phyloP scores from a whole-genome alignment of 345 rosid genomes.

The Heritiera fomes region DNA sequence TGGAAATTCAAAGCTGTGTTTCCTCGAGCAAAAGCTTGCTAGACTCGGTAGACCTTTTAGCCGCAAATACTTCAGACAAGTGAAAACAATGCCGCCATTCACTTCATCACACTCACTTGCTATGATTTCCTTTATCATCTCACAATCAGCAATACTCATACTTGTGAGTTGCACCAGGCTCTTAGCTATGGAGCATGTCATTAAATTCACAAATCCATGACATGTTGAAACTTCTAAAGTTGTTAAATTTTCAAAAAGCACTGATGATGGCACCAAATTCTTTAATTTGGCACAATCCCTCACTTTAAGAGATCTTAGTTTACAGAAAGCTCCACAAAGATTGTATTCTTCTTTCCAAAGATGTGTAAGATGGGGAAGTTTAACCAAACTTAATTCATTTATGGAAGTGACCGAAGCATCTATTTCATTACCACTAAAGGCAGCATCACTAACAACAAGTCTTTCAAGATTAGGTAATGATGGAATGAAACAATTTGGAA shows the following conservation, averaged over 20 bases:
- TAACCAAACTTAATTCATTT: too few species aligned
- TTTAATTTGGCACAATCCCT: too few species aligned
- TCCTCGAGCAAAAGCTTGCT: not conserved
- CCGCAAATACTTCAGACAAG: not conserved
- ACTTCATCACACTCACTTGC: not conserved
- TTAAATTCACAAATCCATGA: not conserved
- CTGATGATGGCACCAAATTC: not conserved
- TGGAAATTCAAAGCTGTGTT: not conserved
- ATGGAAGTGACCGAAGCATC: too few species aligned
- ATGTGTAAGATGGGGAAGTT: too few species aligned
- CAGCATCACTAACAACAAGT: too few species aligned
- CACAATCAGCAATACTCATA: conserved; percentile 18
- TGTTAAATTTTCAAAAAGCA: conserved; percentile 14
- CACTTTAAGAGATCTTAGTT: too few species aligned
- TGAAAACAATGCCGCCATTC: not conserved
- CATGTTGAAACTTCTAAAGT: conserved; percentile 1
- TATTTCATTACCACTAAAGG: too few species aligned
- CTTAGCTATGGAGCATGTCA: conserved; percentile 14
- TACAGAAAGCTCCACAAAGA: too few species aligned
- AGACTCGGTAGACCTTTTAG: not conserved
- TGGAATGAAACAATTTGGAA: too few species aligned
- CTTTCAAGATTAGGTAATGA: too few species aligned
- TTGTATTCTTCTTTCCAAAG: too few species aligned
- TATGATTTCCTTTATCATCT: conserved; percentile 16
- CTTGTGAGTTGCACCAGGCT: conserved; percentile 4